Conservation (phyloP, 108 stramenopile genomes). For the Seminavis robusta region DNA sequence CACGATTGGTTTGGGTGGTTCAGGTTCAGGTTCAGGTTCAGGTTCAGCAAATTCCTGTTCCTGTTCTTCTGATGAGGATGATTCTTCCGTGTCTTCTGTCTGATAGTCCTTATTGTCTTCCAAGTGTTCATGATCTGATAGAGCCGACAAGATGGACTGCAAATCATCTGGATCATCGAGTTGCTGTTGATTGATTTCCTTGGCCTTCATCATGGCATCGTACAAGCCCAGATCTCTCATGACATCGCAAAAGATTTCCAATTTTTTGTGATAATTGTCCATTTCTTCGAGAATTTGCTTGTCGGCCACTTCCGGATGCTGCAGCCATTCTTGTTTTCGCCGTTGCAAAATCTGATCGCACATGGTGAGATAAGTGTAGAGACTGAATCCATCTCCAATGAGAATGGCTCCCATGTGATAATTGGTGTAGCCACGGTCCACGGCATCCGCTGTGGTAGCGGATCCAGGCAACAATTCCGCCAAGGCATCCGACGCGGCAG, state of each 20-base stretch:
- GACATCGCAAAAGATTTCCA: conserved; percentile 17
- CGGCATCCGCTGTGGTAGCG: neutral
- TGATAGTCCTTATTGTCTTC: too few species aligned
- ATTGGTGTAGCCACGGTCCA: conserved; percentile 8
- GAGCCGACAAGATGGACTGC: too few species aligned
- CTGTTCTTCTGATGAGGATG: too few species aligned
- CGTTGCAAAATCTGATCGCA: conserved; percentile 6
- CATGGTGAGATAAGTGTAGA: conserved; percentile 6
- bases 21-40: neutral
- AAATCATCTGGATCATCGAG: too few species aligned
- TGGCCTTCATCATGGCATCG: conserved; percentile 18
- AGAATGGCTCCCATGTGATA: conserved; percentile 20
- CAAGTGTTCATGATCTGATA: too few species aligned
- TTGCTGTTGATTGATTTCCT: too few species aligned
- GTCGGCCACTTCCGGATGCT: conserved; percentile 8
- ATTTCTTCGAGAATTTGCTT: conserved; percentile 13
- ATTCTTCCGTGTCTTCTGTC: too few species aligned
- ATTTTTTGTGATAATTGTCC: conserved; percentile 3
- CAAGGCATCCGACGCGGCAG: neutral
- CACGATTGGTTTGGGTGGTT: neutral
- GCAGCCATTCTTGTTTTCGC: neutral
- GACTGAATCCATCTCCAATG: conserved; percentile 5
- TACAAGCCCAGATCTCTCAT: conserved; percentile 26
- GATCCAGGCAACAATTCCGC: neutral
- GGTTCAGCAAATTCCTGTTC: neutral